Base-by-base conservation (phyloP, 305 asterid species). In the Fraxinus ornus region DNA sequence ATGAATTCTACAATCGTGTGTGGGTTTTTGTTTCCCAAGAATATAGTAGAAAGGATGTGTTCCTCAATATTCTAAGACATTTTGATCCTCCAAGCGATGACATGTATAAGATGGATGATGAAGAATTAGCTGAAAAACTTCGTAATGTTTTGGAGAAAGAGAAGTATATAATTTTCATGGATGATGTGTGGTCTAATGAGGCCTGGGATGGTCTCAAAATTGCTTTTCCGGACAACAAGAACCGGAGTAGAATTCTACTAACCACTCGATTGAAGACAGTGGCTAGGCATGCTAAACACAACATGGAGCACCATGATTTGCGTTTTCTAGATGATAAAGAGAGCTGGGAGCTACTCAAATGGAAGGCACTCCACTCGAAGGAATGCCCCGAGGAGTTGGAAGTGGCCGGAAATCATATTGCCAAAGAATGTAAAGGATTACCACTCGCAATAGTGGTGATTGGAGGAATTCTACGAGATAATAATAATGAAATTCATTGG, bases 1-100 rank as follows among this genome's bases (percentile, higher is more conserved):
- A 57, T 2, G 76, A 84, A 21, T 88, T 86, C 66, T 83, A 88
- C 17, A 88, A 66, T 9, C 87, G 91, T 10, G 76, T 80, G 57
- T 88, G 91, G 91, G 79, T 86, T 30, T 82, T 64, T 55, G 80
- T 86, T 10, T 88, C 91, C 36, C 81, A 75, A 39, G 82, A 84
- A 22, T 84, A 71, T 80, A 28, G 79, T 0, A 26, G 4, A 41
- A 88, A 81, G 79, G 64, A 88, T 5, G 55, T 86, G 9, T 85
- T 82, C 37, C 81, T 88, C 10, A 44, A 74, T 44, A 86, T 88
- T 44, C 52, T 88, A 44, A 84, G 60, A 33, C 55, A 80, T 36
- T 70, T 86, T 44, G 62, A 68, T 0, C 3, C 24, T 8, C 19
- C 81, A 19, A 39, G 7, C 0, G 75, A 88, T 2, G 87, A 77